Conservation (phyloP, 163 green algal species). For the Chlamydomonas reinhardtii region DNA sequence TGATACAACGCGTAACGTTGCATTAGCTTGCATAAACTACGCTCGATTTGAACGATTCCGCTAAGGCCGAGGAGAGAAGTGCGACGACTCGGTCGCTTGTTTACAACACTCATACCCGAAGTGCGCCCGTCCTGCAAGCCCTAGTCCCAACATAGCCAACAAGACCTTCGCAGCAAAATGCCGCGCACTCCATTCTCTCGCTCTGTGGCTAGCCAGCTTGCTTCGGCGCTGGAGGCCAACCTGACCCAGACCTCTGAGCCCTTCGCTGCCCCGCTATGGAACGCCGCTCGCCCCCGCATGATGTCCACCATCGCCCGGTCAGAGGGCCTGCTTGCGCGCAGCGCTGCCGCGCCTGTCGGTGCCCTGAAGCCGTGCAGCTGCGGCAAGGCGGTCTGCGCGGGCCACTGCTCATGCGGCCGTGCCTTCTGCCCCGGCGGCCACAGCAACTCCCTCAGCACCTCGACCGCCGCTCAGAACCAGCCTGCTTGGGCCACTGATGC, state of each 20-base stretch:
- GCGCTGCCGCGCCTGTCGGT: neutral
- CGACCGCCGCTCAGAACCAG: slow-evolving; percentile 1
- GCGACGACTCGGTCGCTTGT: too few species aligned
- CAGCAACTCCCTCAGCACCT: slow-evolving; percentile 22
- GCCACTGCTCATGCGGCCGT: slow-evolving; percentile 51
- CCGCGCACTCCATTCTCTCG: slow-evolving; percentile 7
- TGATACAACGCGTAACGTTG: too few species aligned
- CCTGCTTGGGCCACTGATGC: slow-evolving; percentile 46
- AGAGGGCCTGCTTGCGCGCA: slow-evolving; percentile 1
- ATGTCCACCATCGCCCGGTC: neutral
- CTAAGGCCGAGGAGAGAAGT: too few species aligned
- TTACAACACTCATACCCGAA: too few species aligned
- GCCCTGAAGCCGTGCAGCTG: slow-evolving; percentile 46
- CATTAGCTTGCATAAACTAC: too few species aligned
- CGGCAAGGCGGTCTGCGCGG: slow-evolving; percentile 49
- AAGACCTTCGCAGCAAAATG: neutral
- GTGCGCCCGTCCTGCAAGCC: too few species aligned
- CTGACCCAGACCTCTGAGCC: neutral
- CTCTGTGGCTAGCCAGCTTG: neutral
- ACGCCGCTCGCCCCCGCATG: slow-evolving; percentile 5
- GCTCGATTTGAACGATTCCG: too few species aligned
- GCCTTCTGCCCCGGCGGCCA: slow-evolving; percentile 35
- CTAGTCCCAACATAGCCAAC: too few species aligned
- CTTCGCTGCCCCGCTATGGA: neutral
- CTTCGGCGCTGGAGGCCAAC: slow-evolving; percentile 12